Evolutionary conservation across 345 rosid species (phyloP), one percentile per base, ranked within the genome.

Genomic region (Citrus trifoliata): DNA sequence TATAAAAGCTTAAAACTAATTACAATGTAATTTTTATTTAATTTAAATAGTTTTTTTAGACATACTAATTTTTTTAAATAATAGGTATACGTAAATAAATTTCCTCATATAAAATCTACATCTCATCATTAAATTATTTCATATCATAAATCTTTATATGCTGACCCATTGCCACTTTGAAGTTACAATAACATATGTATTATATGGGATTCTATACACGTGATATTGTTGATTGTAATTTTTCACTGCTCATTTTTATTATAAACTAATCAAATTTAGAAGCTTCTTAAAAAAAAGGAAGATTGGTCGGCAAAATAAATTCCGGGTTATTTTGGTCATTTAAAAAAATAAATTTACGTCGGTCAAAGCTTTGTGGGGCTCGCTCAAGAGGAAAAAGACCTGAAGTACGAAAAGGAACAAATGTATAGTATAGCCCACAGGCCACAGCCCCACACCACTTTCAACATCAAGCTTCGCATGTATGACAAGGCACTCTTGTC

Each of bases 401-500:
- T 1, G 51, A 24, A 21, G 7, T 18, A 53, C 22, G 56, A 53
- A 53, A 53, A 13, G 51, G 16, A 10, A 0, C 51, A 13, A 46
- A 46, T 46, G 4, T 12, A 13, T 40, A 10, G 13, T 10, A 3
- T 40, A 10, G 46, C 13, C 46, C 46, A 40, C 25, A 32, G 33
- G 0, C 33, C 33, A 32, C 33, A 32, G 5, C 33, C 13, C 46
- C 46, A 10, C 25, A 7, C 78, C 71, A 16, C 21, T 64, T 53
- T 48, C 33, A 35, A 24, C 8, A n/a, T n/a, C 28, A 19, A 55
- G 9, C 27, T 22, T 32, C 61, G 27, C 32, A 70, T n/a, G 9
- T 27, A 65, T 75, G 48, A 79, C 70, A 79, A 62, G 79, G 78
- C 73, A 51, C 18, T 22, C 25, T 76, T 77, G 83, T 73, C 81